phyloP scores from a whole-genome alignment of 2,329 filamentous ascomycete species.

The Nothophoma quercina region DNA sequence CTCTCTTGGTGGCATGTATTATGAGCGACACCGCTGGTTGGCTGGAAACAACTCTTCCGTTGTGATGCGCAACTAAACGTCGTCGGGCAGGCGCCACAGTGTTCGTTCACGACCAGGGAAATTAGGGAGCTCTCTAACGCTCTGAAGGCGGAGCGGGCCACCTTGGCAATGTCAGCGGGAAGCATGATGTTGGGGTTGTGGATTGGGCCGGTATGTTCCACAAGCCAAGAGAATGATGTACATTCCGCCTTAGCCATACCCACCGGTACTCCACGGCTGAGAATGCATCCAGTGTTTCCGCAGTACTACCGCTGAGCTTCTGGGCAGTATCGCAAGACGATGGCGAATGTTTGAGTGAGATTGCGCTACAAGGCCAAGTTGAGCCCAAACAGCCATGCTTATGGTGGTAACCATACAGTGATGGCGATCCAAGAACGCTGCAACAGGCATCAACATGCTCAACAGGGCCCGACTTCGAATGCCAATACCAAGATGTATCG shows the following conservation, averaged over 20 bases:
- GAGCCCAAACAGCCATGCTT: not conserved
- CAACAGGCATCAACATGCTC: not conserved
- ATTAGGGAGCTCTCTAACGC: constrained; percentile 23
- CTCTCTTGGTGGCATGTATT: constrained; percentile 16
- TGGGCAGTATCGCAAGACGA: constrained; percentile 27
- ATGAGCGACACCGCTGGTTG: constrained; percentile 20
- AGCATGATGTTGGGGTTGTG: constrained; percentile 14
- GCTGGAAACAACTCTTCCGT: constrained; percentile 9
- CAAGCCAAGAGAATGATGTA: constrained; percentile 32
- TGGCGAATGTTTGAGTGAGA: not conserved
- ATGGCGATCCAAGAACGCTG: not conserved
- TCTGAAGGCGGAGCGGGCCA: constrained; percentile 34
- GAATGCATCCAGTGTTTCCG: constrained; percentile 23
- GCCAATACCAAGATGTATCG: constrained; percentile 18
- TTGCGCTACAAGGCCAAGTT: not conserved
- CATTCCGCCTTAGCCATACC: constrained; percentile 34
- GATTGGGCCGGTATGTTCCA: constrained; percentile 32
- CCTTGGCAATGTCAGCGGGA: constrained; percentile 33
- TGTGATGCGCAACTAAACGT: constrained; percentile 24
- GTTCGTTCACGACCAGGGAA: constrained; percentile 21
- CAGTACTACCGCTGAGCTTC: constrained; percentile 33
- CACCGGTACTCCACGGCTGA: constrained; percentile 17
- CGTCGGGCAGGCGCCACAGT: constrained; percentile 11
- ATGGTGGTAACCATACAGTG: no score
- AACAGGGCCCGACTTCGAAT: not conserved